Base-by-base conservation (phyloP, 495 filamentous ascomycete genomes). In the Penicillium manginii region DNA sequence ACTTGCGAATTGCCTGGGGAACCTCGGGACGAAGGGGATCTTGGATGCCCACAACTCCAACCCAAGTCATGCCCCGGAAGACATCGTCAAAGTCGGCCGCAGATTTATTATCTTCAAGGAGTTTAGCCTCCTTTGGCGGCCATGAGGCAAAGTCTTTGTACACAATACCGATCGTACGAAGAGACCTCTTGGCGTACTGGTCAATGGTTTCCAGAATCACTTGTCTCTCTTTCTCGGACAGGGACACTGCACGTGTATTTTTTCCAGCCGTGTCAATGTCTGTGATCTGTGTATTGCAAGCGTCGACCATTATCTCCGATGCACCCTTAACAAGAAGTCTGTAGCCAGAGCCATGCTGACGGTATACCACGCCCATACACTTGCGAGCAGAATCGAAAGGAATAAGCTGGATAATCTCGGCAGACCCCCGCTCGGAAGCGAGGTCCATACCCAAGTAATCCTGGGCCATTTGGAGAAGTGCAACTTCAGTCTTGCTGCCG, bases 401-500 rank as follows among this genome's bases (percentile, higher is more conserved):
- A 54, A 88, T 76, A 40, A 89, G 64, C 64, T 90, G 87, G 19
- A 80, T 78, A 46, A 88, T 78, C 14, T 84, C 72, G 10, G 77
- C 74, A 59, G 86, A 87, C 1, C 80, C 77, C 22, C 86, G 83
- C 61, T 87, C 86, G 22, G 81, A 73, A 33, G 66, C 76, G 19
- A 89, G 70, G n/a, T 85, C 84, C 81, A 88, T 84, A 47, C 84
- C 86, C 14, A 88, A 75, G 59, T 85, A 75, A 49, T 86, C 80
- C 17, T 80, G 78, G 15, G 84, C 86, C 60, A 88, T 78, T 39
- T 78, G 76, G 9, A 89, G 79, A 35, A 89, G 74, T 7, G 86
- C 86, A n/a, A 86, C 87, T 64, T 89, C 86, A 0, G 86, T 89
- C 71, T 88, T 89, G 54, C 86, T 88, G n/a, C 86, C 86, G 42